Evolutionary conservation across 2,329 filamentous ascomycete species (phyloP), one percentile per base, ranked within the genome.

Genomic region (Talaromyces funiculosus): DNA sequence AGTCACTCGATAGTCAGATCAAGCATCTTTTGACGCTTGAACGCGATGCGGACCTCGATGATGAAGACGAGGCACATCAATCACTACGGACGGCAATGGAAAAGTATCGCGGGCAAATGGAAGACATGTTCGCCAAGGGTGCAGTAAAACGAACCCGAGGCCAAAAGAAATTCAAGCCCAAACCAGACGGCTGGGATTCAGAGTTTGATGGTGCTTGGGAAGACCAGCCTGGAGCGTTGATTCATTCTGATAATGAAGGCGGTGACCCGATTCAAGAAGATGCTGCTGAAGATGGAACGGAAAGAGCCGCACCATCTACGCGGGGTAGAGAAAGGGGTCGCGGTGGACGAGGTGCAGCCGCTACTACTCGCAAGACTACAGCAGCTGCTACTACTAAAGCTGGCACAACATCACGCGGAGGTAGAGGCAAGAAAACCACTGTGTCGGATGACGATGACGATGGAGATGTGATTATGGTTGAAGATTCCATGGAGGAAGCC

Each of bases 141-240:
- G 77, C 83, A 49, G 71, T 85, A 38, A 87, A 84, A 74, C 80
- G 78, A 53, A 71, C 69, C 66, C 66, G 75, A 54, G 71, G 78
- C 45, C 82, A 81, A 68, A 84, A 80, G 68, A 85, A 80, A 64
- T 80, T 90, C 62, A 93, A 90, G 71, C 87, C 90, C 0, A 90
- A 87, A 71, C 93, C 93, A 1, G 83, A 85, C 10, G 81, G 81
- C 2, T 97, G 92, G 92, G 91, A 97, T 69, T 90, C 86, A n/a
- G 93, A 97, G 65, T 78, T 92, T 26, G 88, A 96, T 54, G 94
- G 92, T 0, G 82, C 82, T 55, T 97, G 93, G 92, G 88, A 88
- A 62, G 89, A 94, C 53, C 86, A 91, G 61, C 85, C 89, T 0
- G 87, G 84, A 7, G 90, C 87, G 1, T 73, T 86, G 4, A 80